Evolutionary conservation across 352 stramenopile genomes (phyloP), one percentile per base, ranked within the genome.

Genomic region (Proteromonas lacertae): DNA sequence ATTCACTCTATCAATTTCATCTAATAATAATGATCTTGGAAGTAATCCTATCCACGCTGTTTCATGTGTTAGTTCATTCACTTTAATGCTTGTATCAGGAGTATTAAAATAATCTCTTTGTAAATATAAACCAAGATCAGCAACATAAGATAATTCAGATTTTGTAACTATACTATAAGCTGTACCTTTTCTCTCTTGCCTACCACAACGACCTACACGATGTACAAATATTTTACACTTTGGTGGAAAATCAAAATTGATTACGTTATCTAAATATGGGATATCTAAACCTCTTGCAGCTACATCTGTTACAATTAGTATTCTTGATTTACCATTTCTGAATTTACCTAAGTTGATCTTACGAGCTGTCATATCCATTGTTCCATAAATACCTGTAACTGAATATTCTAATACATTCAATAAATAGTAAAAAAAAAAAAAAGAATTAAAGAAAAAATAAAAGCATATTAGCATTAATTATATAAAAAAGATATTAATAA

Each of bases 131-230:
- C 91, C 69, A 24, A 94, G 44, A 51, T 99, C 87, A 17, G 96
- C 67, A 72, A 97, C 91, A 56, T 93, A 96, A 9, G 84, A 75
- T 33, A 91, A 54, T 50, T 99, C 87, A 41, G 93, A 80, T 14
- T 78, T 78, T 43, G 95, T 83, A 9, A 43, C n/a, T 18, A 43
- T 26, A 21, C 26, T 36, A 8, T 32, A 43, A 2, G 38, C 38
- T n/a, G 16, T 36, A 10, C 38, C 38, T 4, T 31, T 25, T 18
- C 31, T 2, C 1, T 26, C 78, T n/a, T 84, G 77, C 55, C 82
- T 62, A 2, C 81, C 82, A 21, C 79, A 82, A 47, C 82, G 76
- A 47, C 82, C 81, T 31, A 79, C 73, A 34, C 82, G 65, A 72
- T 97, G 83, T 20, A 95, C 57, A 47, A 77, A 80, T 24, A 80